phyloP scores from a whole-genome alignment of 805 yeast genomes.

The Aciculoconidium aculeatum region DNA sequence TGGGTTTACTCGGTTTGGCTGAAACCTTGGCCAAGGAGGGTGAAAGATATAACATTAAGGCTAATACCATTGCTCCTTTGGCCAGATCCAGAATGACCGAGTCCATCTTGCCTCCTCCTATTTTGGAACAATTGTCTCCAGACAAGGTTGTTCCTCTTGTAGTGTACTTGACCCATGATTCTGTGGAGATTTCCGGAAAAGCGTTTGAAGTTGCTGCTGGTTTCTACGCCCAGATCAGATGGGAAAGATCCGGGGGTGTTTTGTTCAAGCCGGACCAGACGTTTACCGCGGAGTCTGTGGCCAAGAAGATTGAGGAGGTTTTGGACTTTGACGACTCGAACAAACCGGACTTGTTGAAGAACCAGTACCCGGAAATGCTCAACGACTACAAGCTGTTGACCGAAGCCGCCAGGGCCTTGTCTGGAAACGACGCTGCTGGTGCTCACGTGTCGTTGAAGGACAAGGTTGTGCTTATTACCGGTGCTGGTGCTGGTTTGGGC shows the following conservation, averaged over 20 bases:
- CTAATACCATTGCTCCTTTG: constrained; percentile 87
- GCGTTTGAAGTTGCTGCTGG: constrained; percentile 95
- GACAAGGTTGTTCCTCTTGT: constrained; percentile 92
- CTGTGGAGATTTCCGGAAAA: constrained; percentile 57
- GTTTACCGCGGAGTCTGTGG: constrained; percentile 82
- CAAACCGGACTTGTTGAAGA: constrained; percentile 43
- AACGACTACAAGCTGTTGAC: constrained; percentile 65
- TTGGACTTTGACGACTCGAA: constrained; percentile 54
- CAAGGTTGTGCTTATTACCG: constrained; percentile 88
- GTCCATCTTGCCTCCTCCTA: constrained; percentile 76
- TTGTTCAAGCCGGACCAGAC: constrained; percentile 70
- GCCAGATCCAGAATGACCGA: constrained; percentile 98
- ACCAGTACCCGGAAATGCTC: constrained; percentile 64
- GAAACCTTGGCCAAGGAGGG: constrained; percentile 97
- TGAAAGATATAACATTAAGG: constrained; percentile 69
- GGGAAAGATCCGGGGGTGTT: constrained; percentile 91
- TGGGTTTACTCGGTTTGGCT: constrained; percentile 84
- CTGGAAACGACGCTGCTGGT: constrained; percentile 42
- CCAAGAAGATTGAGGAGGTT: constrained; percentile 59
- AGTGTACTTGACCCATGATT: constrained; percentile 67
- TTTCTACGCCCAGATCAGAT: constrained; percentile 81
- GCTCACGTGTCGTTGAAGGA: constrained; percentile 57
- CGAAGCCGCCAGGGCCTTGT: constrained; percentile 45
- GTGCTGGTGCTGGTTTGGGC: constrained; percentile 94
- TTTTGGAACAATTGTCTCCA: constrained; percentile 75